Percentiles rank a stretch among this genome's conserved stretches.
Conservation (phyloP, 2,329 filamentous ascomycete species). For the Phyllachora maydis region DNA sequence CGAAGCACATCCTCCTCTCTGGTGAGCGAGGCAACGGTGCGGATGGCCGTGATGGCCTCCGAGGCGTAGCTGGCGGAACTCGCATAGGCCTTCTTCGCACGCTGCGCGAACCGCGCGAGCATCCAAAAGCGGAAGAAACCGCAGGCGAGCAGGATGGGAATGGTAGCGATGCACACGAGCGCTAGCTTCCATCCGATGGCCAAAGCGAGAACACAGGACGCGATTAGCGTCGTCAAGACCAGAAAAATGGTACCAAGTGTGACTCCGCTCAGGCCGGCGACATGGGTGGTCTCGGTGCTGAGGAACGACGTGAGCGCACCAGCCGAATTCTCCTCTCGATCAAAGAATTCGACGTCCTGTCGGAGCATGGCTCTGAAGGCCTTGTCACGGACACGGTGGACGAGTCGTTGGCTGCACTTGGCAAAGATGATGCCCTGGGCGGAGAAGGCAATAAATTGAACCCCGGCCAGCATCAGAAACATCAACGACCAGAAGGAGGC, state of each 20-base stretch:
- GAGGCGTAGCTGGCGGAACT: conserved; percentile 72
- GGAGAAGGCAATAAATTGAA: conserved; percentile 48
- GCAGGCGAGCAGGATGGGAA: conserved; percentile 16
- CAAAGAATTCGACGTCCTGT: conserved; percentile 86
- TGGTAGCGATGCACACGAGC: conserved; percentile 18
- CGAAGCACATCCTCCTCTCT: conserved; percentile 62
- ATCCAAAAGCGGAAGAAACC: conserved; percentile 38
- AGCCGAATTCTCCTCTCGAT: conserved; percentile 70
- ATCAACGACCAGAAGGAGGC: conserved; percentile 76
- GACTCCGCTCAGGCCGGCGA: conserved; percentile 71
- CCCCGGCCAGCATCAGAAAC: conserved; percentile 68
- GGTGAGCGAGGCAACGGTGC: conserved; percentile 80
- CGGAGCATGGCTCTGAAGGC: conserved; percentile 78
- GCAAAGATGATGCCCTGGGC: conserved; percentile 59
- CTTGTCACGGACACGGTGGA: conserved; percentile 62
- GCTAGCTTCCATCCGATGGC: conserved; percentile 21
- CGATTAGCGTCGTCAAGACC: conserved; percentile 58
- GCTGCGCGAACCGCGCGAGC: conserved; percentile 50
- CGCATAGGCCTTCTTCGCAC: conserved; percentile 63
- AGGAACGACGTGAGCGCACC: conserved; percentile 79
- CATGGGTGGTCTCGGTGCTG: conserved; percentile 72
- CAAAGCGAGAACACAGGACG: conserved; percentile 35
- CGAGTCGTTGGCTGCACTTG: conserved; percentile 65
- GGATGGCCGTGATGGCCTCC: conserved; percentile 83
- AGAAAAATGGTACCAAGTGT: conserved; percentile 75